Evolutionary conservation across 208 protist species (phyloP), one percentile per base, ranked within the genome.

Genomic region (Polymyxa betae): DNA sequence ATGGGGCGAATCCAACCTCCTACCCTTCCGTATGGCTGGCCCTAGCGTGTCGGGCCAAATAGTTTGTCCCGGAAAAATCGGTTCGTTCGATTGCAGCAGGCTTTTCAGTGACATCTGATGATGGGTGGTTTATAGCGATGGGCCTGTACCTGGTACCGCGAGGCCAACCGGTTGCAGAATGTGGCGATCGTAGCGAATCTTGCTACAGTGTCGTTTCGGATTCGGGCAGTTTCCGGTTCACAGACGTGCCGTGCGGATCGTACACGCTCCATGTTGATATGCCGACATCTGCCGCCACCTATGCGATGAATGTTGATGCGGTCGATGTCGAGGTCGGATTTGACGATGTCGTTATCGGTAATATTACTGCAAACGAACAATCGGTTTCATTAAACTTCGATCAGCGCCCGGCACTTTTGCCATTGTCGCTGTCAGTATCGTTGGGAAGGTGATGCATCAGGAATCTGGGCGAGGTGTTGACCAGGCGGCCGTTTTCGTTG

Each of bases 131-230:
- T n/a, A 5, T 43, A 35, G 72, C 10, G 12, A n/a, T 43, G 5
- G 72, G n/a, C 40, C 10, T 82, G n/a, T 20, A 40, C 40, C 5
- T 35, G 5, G n/a, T 43, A 5, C 72, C 72, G 16, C 12, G 16
- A 20, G 35, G 35, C n/a, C 16, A 5, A 12, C 16, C n/a, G 5
- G 16, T 5, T 82, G 72, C 5, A 20, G 72, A 43, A 38, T 43
- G 72, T 82, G 5, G 16, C 5, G 72, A 82, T 45, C 72, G 72
- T n/a, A 35, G 16, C 49, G n/a, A n/a, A 66, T 66, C 54, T 66
- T 82, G 72, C n/a, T 82, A 82, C n/a, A 40, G 5, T 82, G 72
- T 43, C 5, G n/a, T 82, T 35, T 82, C 72, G 35, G 72, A 82
- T 43, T 5, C 5, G 5, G 72, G 72, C n/a, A 5, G n/a, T 35